Conservation (phyloP, 768 basidiomycete genomes). For the Ramaria rubella region DNA sequence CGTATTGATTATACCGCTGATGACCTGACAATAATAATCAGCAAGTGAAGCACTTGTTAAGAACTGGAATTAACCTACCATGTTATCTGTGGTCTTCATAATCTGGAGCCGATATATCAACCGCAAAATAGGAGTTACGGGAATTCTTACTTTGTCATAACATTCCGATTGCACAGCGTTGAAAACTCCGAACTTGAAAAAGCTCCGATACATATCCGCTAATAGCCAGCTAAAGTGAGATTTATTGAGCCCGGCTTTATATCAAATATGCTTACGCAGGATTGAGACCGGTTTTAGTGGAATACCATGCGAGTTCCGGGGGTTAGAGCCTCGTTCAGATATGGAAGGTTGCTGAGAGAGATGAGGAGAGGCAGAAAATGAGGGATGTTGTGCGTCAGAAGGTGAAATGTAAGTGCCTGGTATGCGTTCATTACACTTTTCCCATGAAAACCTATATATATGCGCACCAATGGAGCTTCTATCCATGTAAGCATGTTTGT, state of each 20-base stretch:
- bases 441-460: background rate
- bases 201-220: slow-evolving; percentile 76
- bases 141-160: slow-evolving; percentile 57
- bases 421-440: background rate
- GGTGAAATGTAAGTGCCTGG: background rate
- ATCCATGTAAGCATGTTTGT: background rate
- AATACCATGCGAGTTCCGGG: slow-evolving; percentile 39
- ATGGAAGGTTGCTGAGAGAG: no score
- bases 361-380: background rate
- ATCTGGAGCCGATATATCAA: slow-evolving; percentile 36
- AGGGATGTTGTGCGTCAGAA: background rate
- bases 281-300: slow-evolving; percentile 63
- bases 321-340: slow-evolving; percentile 16
- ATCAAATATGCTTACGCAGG: slow-evolving; percentile 46
- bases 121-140: background rate
- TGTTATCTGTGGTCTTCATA: slow-evolving; percentile 50
- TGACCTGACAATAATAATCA: slow-evolving; percentile 40
- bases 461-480: background rate
- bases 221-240: background rate
- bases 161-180: slow-evolving; percentile 87
- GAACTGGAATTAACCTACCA: slow-evolving; percentile 39
- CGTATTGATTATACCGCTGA: slow-evolving; percentile 47
- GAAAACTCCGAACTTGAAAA: slow-evolving; percentile 88
- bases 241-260: background rate
- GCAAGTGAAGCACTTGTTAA: slow-evolving; percentile 10